Percentiles rank a stretch among this genome's conserved stretches.
Evolutionary conservation across 139 green algal genomes (phyloP).

Genomic region (Ettlia oleoabundans): DNA sequence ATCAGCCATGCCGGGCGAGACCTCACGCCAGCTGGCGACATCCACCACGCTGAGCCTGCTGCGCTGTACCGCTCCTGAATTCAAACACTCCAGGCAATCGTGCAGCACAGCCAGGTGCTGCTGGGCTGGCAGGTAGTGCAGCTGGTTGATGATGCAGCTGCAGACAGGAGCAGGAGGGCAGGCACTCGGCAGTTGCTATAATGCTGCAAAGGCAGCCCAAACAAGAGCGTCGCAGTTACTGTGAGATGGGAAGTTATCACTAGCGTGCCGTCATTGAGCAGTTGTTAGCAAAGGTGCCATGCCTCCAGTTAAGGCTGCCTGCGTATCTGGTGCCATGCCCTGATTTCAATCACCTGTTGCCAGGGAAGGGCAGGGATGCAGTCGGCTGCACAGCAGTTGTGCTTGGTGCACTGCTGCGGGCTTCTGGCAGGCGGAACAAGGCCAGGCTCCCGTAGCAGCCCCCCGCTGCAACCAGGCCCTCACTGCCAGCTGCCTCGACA

Average conservation of each 20-base stretch:
- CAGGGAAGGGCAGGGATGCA: background rate
- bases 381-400: background rate
- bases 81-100: conserved; percentile 3
- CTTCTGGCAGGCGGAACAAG: background rate
- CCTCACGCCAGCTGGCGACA: background rate
- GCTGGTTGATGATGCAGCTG: conserved; percentile 9
- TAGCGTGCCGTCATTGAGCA: too few relatives aligned
- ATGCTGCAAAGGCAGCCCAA: too few relatives aligned
- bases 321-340: too few relatives aligned
- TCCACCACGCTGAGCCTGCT: conserved; percentile 32
- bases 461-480: conserved; percentile 13
- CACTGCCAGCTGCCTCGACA: background rate
- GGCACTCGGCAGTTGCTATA: too few relatives aligned
- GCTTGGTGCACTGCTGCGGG: background rate
- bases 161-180: too few relatives aligned
- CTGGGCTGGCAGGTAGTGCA: background rate
- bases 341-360: background rate
- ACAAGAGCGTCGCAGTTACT: too few relatives aligned
- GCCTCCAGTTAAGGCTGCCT: too few relatives aligned
- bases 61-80: background rate
- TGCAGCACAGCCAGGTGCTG: background rate
- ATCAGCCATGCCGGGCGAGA: background rate
- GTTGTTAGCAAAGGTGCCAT: too few relatives aligned
- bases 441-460: background rate
- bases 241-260: background rate